Base-by-base conservation (phyloP, 1,284 basidiomycete genomes). In the Sparassis latifolia region DNA sequence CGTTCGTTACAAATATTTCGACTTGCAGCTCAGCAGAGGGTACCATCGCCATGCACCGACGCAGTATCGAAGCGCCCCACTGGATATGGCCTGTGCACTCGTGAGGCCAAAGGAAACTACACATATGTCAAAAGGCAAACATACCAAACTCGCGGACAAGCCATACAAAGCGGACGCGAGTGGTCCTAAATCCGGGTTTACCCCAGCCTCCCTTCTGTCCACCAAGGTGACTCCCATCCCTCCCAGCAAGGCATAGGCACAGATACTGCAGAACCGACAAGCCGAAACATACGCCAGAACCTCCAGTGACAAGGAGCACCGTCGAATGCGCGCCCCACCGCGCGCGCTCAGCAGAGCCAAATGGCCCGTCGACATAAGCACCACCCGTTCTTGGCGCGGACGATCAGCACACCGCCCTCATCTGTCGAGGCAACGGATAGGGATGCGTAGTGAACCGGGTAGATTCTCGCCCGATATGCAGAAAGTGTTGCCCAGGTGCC, bases 121-220 rank as follows among this genome's bases (percentile, higher is more conserved):
- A 12, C 35, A 37, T 37, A 37, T 12, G 12, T 37, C 6, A 37
- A 6, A 20, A 20, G 39, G 12, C 45, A 9, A 9, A 74, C 80
- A 65, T 52, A 87, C 87, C 78, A 62, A 86, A 91, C 63, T 93
- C 91, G 47, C 89, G 75, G 45, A 91, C 75, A 45, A 93, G 77
- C 92, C 92, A 94, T 2, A 93, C 79, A 57, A 94, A 91, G 29
- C 89, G 75, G 0, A 92, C 76, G 2, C 89, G 76, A 39, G 66
- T 71, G 1, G 79, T 81, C 52, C 71, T 69, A 57, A 77, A 80
- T 6, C 66, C 66, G 41, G 69, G 71, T 43, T 68, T 60, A 4
- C 73, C 69, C 69, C 69, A 72, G 4, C 77, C 71, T 20, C 75
- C 72, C 3, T 66, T 57, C 41, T 64, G 65, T 3, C 74, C 73